These are phyloP conservation scores for Lippia alba DNA, from an alignment of 305 asterid species.

Conservation along the genomic window DNA sequence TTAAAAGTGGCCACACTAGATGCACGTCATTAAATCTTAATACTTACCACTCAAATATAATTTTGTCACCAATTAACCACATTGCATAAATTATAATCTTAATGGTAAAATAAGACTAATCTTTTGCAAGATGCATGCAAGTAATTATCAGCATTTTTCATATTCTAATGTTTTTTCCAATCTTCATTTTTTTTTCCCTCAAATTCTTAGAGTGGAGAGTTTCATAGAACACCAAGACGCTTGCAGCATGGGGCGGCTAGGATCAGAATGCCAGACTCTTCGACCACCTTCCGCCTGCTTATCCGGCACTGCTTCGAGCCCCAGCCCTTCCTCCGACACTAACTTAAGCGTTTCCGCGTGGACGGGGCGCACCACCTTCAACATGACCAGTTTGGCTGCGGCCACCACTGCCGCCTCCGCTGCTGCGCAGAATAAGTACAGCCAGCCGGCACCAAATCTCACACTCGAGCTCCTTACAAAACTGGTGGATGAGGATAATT, in stretches of 20 bases:
- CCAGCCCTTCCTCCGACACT: slow-evolving; percentile 70
- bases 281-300: slow-evolving; percentile 51
- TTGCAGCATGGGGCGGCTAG: slow-evolving; percentile 61
- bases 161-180: no score
- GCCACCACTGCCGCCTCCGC: slow-evolving; percentile 10
- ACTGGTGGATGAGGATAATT: slow-evolving; percentile 44
- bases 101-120: no score
- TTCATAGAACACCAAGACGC: slow-evolving; percentile 90
- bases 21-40: no score
- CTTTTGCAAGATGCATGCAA: no score
- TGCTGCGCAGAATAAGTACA: background rate
- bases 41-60: no score
- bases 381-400: background rate
- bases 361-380: slow-evolving; percentile 1
- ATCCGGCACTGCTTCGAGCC: slow-evolving; percentile 64
- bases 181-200: background rate
- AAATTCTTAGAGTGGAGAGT: slow-evolving; percentile 70
- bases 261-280: slow-evolving; percentile 46
- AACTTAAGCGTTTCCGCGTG: slow-evolving; percentile 48
- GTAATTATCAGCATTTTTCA: no score
- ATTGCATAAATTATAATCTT: no score
- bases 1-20: no score
- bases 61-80: no score
- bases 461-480: slow-evolving; percentile 56
- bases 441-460: slow-evolving; percentile 42